Evolutionary conservation across 306 rosid species (phyloP).

Genomic region (Cucurbita pepo): DNA sequence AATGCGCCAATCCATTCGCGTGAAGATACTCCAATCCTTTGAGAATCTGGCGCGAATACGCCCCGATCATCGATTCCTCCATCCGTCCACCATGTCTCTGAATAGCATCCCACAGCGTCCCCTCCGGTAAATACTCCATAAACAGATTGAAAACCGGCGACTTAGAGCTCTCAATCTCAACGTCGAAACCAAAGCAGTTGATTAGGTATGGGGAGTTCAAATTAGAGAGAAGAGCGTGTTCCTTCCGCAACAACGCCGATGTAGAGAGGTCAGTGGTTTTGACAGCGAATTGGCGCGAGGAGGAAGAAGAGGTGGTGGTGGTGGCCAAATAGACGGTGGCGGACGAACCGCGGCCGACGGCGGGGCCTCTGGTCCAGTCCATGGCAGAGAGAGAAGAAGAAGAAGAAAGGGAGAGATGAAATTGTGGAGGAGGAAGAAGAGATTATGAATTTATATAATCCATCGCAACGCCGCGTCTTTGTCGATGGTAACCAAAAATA

Average conservation of each 20-base stretch:
- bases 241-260: slow-evolving; percentile 17
- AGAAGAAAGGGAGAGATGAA: neutral
- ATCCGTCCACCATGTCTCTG: slow-evolving; percentile 13
- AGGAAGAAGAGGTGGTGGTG: neutral
- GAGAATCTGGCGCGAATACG: slow-evolving; percentile 25
- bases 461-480: neutral
- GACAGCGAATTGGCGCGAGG: slow-evolving; percentile 23
- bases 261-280: slow-evolving; percentile 22
- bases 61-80: slow-evolving; percentile 16
- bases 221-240: slow-evolving; percentile 21
- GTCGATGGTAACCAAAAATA: neutral
- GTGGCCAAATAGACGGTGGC: slow-evolving; percentile 28
- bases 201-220: slow-evolving; percentile 19
- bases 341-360: slow-evolving; percentile 36
- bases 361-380: slow-evolving; percentile 33
- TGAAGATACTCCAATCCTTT: slow-evolving; percentile 36
- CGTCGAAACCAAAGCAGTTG: slow-evolving; percentile 19
- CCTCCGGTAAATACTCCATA: slow-evolving; percentile 33
- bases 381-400: neutral
- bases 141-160: slow-evolving; percentile 21
- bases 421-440: neutral
- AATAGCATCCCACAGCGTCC: slow-evolving; percentile 28
- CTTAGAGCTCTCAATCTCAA: neutral
- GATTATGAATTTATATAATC: neutral
- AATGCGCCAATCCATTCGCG: slow-evolving; percentile 23